Percentiles rank a stretch among this genome's conserved stretches.
Conservation (phyloP, 257 asterid genomes). For the Apocynum venetum region DNA sequence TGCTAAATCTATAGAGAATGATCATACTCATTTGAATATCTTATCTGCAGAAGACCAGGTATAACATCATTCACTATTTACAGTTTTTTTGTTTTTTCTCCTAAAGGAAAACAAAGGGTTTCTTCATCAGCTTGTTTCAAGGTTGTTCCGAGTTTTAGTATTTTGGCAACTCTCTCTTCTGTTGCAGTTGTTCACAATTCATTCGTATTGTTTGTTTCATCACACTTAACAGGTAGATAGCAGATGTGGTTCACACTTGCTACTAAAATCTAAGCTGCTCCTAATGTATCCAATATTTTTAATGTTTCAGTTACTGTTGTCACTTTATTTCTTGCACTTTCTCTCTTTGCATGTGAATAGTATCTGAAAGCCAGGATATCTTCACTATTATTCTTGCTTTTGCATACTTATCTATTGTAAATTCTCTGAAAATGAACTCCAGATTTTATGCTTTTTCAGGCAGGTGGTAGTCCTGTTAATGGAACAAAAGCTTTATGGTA, state of each 20-base stretch:
- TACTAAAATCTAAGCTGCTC: background rate
- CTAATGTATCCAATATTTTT: background rate
- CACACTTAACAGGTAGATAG: background rate
- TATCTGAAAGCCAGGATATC: background rate
- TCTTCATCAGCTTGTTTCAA: background rate
- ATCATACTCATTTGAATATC: conserved; percentile 7
- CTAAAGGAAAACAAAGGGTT: too few relatives aligned
- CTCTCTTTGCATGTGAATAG: background rate
- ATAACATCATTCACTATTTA: conserved; percentile 6
- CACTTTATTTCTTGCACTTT: background rate
- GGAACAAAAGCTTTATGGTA: conserved; percentile 18
- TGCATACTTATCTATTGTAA: conserved; percentile 1
- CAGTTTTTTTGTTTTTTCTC: too few relatives aligned
- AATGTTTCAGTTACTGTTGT: too few relatives aligned
- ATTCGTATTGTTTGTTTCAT: background rate
- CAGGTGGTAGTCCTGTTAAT: background rate
- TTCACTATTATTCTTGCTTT: background rate
- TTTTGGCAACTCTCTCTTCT: background rate
- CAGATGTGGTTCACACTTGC: background rate
- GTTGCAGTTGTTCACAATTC: background rate
- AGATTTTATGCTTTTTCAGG: conserved; percentile 10
- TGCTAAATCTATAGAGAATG: conserved; percentile 7
- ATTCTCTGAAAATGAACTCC: conserved; percentile 1
- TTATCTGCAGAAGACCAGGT: conserved; percentile 21
- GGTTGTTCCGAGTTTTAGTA: background rate